Percentiles rank a stretch among this genome's conserved stretches.
Evolutionary conservation across 1,284 basidiomycete genomes (phyloP).

Genomic region (Hypsizygus ulmarius): DNA sequence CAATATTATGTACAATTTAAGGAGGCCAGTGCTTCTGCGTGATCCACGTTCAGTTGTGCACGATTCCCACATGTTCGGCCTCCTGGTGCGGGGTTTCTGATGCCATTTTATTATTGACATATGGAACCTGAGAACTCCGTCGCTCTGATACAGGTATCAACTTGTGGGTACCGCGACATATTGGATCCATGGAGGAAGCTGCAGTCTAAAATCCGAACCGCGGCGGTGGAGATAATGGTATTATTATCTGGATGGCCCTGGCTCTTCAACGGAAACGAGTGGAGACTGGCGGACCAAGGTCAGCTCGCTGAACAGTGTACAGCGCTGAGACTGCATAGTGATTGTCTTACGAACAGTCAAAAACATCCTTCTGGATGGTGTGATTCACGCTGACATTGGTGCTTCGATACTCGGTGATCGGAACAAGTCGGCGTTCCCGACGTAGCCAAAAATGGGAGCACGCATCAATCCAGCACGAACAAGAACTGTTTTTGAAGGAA

Average conservation of each 20-base stretch:
- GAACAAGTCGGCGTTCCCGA: conserved; percentile 34
- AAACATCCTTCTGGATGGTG: conserved; percentile 7
- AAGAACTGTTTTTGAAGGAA: conserved; percentile 10
- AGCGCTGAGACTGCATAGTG: neutral
- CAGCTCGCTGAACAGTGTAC: neutral
- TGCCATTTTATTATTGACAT: conserved; percentile 23
- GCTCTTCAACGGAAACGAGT: conserved; percentile 5
- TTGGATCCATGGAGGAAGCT: conserved; percentile 28
- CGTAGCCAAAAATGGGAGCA: conserved; percentile 18
- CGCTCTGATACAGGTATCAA: conserved; percentile 20
- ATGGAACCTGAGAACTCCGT: conserved; percentile 23
- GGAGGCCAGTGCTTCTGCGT: conserved; percentile 15
- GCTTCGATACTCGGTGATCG: conserved; percentile 30
- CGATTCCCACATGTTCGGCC: conserved; percentile 27
- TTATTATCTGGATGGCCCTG: conserved; percentile 4
- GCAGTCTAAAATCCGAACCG: conserved; percentile 27
- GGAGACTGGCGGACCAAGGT: conserved; percentile 3
- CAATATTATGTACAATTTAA: conserved; percentile 14
- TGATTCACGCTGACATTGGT: conserved; percentile 6
- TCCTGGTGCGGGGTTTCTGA: conserved; percentile 22
- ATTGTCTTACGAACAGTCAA: neutral
- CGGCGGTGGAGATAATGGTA: conserved; percentile 32
- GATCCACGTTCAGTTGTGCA: conserved; percentile 24
- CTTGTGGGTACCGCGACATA: conserved; percentile 12
- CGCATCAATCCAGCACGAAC: conserved; percentile 19